Base-by-base conservation (phyloP, 164 flowering plant species). In the Platanus orientalis region DNA sequence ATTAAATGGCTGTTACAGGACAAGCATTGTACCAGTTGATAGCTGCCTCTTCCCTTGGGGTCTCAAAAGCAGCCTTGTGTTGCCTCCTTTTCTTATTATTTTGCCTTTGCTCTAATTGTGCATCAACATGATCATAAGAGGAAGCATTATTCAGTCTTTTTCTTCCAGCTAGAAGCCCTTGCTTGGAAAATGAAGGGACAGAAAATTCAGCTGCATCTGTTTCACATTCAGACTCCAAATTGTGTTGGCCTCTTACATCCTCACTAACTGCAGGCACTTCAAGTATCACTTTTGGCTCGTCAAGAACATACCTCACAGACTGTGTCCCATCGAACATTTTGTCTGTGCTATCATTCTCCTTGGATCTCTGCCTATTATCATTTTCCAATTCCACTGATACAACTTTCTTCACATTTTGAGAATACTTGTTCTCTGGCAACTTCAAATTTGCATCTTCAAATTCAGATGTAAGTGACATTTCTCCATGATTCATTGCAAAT, bases 71-170 rank as follows among this genome's bases (percentile, higher is more conserved):
- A 48, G 70, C 75, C 19, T 61, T 58, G 23, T 61, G 69, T 61
- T 76, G 81, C 75, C 65, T 82, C 71, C 81, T 80, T 63, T 74
- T 88, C 78, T 87, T 87, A 36, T 66, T 65, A 48, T 62, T 77
- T 40, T 58, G 73, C 54, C 44, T 69, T 50, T 65, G 76, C 54
- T 63, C 76, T 32, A 70, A 64, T 56, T 10, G 48, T 56, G 47
- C 50, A 68, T 75, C 72, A 60, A 34, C 62, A 53, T 45, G 7
- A 47, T 60, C 68, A 52, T 66, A 45, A 7, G 78, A 59, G 14
- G 64, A 56, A 45, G 71, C 50, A 56, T 44, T 39, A 2, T 61
- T 47, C 27, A 20, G 66, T 65, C 92, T 78, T 66, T 84, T 87
- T 66, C 76, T 82, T 67, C 81, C 77, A 58, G 65, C 60, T 58